Evolutionary conservation across 768 basidiomycete genomes (phyloP), one percentile per base, ranked within the genome.

Genomic region (Lactifluus echinatus): DNA sequence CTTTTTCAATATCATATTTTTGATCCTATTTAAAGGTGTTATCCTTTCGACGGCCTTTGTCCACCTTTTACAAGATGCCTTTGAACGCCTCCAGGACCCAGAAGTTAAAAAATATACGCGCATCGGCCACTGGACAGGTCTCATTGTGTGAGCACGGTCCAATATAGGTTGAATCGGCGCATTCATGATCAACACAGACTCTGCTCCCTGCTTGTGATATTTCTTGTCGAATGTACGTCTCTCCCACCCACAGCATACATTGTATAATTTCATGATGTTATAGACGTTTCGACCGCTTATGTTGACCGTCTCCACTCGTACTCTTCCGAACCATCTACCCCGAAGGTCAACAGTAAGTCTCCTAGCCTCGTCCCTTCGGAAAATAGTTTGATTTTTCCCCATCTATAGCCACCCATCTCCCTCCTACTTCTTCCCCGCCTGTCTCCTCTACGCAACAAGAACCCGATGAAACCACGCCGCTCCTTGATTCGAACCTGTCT

Each of bases 41-140:
- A 92, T 92, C 33, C 68, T 92, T 4, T 82, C 89, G 3, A 92
- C 89, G 0, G 89, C 87, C 0, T 92, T 92, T 63, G 82, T 85
- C 17, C 89, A 92, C 67, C 74, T 92, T 8, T 73, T 92, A 12
- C 84, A 87, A 61, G 88, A 90, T 56, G 81, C 87, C 0, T 90
- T 88, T 64, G 76, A 77, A 53, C 76, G 79, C 0, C 73, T 91
- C 2, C 72, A 73, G 42, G 71, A 76, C 54, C 73, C 74, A 0
- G 65, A 62, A 3, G 75, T 87, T 15, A 75, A 74, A 50, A 66
- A 68, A 50, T 66, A 68, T 40, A 71, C 74, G 3, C 65, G 69
- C 10, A 65, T 86, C 23, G 79, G 79, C 14, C 71, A 79, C 37
- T 78, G 81, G 75, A 79, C 83, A 1, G 89, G 89, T 2, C 69